Base-by-base conservation (phyloP, 2,329 filamentous ascomycete genomes). In the Aureobasidium namibiae region DNA sequence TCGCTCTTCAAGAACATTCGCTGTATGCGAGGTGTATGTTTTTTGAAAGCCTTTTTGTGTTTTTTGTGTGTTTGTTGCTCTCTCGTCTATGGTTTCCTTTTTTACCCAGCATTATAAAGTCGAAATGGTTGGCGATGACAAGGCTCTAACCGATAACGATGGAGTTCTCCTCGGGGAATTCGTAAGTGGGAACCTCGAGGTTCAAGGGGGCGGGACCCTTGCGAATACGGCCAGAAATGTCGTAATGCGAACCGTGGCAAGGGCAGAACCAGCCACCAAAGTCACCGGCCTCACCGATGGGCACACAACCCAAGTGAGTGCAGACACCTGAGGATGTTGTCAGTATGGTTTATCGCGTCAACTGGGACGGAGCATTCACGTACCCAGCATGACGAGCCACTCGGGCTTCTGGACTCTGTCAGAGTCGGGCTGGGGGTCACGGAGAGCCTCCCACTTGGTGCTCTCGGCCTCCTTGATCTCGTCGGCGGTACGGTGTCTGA, bases 251-350 rank as follows among this genome's bases (percentile, higher is more conserved):
- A 77, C 94, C 94, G 85, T 99, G 94, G 89, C 94, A 99, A 66
- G 94, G 94, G 83, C 94, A 99, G 88, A 99, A 99, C 94, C 94
- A 99, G 74, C 94, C 94, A 75, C 94, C 94, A 72, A 82, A 99
- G 78, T 99, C 95, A 76, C 94, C 94, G 65, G 94, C 90, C 82
- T 99, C 94, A 72, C 95, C 94, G 71, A 99, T 99, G 73, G 94
- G 94, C 68, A 99, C 94, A 84, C 94, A 99, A 79, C 94, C 94
- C 73, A 99, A 82, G 79, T 99, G 94, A 72, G 94, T 99, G 88
- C 94, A 99, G 78, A 99, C 92, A 79, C 91, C 90, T 92, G 65
- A 61, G 61, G 59, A n/a, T 21, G 50, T 41, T 61, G 63, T 74
- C 65, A 75, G 69, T 62, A 52, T 38, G 13, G 14, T 3, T n/a